Conservation (phyloP, 495 filamentous ascomycete species). For the Lepraria neglecta region DNA sequence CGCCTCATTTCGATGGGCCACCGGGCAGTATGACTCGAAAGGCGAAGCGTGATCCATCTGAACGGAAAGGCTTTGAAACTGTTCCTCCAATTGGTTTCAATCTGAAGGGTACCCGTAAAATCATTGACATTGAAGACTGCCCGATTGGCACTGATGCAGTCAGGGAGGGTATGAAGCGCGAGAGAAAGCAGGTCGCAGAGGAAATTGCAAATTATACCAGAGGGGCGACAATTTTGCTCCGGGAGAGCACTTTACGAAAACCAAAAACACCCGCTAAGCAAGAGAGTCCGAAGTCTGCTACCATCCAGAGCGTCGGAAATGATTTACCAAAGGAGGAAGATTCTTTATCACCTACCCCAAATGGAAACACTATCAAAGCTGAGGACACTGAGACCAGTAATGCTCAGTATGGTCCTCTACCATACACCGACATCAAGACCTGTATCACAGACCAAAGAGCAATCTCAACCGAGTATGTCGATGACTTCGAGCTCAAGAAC, state of each 20-base stretch:
- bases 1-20: conserved; percentile 85
- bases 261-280: conserved; percentile 24
- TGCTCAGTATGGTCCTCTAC: conserved; percentile 32
- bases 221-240: conserved; percentile 82
- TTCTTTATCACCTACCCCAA: background rate
- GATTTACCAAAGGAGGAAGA: background rate
- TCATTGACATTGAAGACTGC: conserved; percentile 94
- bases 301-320: background rate
- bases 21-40: conserved; percentile 39
- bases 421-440: conserved; percentile 67
- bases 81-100: conserved; percentile 88
- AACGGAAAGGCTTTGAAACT: conserved; percentile 40
- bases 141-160: conserved; percentile 88
- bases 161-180: conserved; percentile 62
- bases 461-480: conserved; percentile 76
- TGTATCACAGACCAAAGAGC: conserved; percentile 82
- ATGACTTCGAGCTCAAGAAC: conserved; percentile 78
- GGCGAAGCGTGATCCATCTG: conserved; percentile 31
- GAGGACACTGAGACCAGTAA: conserved; percentile 1
- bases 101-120: conserved; percentile 61
- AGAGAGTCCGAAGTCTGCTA: background rate
- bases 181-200: conserved; percentile 61
- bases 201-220: conserved; percentile 66
- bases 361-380: background rate
- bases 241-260: conserved; percentile 73